phyloP scores from a whole-genome alignment of 306 rosid species.

The Datisca glomerata region DNA sequence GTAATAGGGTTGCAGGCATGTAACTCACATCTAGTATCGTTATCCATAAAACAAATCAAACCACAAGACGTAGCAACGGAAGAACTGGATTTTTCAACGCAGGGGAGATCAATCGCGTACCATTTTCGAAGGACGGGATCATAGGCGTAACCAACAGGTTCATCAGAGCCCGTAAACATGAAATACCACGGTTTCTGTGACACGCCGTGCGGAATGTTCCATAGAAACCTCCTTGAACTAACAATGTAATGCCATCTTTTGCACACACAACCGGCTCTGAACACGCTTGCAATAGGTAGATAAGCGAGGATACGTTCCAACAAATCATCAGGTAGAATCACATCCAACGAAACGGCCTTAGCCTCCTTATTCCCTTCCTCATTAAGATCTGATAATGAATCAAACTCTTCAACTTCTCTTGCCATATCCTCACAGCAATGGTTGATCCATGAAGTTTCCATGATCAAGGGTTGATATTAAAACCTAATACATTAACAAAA shows the following conservation, averaged over 20 bases:
- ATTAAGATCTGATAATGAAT: slow-evolving; percentile 37
- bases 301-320: slow-evolving; percentile 74
- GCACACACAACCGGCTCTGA: slow-evolving; percentile 72
- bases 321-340: slow-evolving; percentile 69
- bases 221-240: slow-evolving; percentile 50
- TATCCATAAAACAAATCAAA: slow-evolving; percentile 84
- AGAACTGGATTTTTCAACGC: slow-evolving; percentile 50
- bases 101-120: slow-evolving; percentile 75
- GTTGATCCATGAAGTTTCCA: slow-evolving; percentile 81
- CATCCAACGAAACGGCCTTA: slow-evolving; percentile 37
- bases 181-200: slow-evolving; percentile 91
- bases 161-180: slow-evolving; percentile 78
- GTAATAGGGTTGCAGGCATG: slow-evolving; percentile 77
- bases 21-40: slow-evolving; percentile 45
- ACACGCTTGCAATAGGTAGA: slow-evolving; percentile 80
- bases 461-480: slow-evolving; percentile 15
- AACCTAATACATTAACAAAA: slow-evolving; percentile 17
- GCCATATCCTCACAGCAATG: slow-evolving; percentile 32
- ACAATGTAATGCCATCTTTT: slow-evolving; percentile 78
- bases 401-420: slow-evolving; percentile 30
- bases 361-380: slow-evolving; percentile 56
- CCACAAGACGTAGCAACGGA: slow-evolving; percentile 62
- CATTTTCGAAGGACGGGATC: slow-evolving; percentile 80
- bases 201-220: slow-evolving; percentile 41
- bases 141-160: slow-evolving; percentile 60